These are phyloP conservation scores for Chrysoporthe cubensis DNA, from an alignment of 2,329 filamentous ascomycete species.

Conservation along the genomic window DNA sequence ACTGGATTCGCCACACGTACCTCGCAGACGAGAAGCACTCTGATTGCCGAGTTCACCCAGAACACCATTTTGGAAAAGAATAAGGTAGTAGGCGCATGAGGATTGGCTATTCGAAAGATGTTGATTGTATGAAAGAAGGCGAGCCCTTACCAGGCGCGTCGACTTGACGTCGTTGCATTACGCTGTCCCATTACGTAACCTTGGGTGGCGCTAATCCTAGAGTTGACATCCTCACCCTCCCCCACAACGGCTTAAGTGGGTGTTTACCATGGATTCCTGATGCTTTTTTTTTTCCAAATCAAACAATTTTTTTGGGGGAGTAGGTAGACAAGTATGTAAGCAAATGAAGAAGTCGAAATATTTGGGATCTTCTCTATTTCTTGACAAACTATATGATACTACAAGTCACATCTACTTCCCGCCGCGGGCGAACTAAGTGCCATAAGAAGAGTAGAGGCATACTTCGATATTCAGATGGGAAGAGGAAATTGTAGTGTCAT, in stretches of 20 bases:
- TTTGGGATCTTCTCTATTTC: too few species aligned
- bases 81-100: background rate
- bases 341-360: background rate
- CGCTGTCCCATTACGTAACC: background rate
- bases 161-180: background rate
- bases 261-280: too few species aligned
- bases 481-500: too few species aligned
- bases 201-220: background rate
- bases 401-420: too few species aligned
- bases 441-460: too few species aligned
- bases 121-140: background rate
- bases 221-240: too few species aligned
- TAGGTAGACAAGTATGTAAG: background rate
- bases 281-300: too few species aligned
- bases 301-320: too few species aligned
- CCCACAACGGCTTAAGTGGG: too few species aligned
- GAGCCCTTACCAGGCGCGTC: background rate
- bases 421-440: too few species aligned
- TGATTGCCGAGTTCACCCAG: background rate
- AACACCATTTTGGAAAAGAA: background rate
- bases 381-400: too few species aligned
- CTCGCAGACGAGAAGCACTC: conserved; percentile 10
- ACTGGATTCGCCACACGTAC: background rate
- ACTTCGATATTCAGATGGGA: too few species aligned
- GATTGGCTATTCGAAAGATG: background rate